Conservation (phyloP, 805 yeast genomes). For the Maudiozyma bulderi region DNA sequence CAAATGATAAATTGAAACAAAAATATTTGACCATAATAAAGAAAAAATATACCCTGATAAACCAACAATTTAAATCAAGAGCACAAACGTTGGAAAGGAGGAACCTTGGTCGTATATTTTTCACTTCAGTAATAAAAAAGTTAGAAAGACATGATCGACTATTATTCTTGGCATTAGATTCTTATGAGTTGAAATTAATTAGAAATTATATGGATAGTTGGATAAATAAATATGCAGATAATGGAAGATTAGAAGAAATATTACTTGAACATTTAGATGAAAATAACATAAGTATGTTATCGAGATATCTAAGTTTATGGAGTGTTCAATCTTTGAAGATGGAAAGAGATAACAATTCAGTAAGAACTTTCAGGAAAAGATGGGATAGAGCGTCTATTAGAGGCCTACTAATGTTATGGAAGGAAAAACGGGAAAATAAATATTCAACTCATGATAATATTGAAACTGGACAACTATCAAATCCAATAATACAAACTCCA, state of each 20-base stretch:
- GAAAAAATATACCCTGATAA: background rate
- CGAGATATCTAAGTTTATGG: constrained; percentile 28
- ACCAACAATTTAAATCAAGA: background rate
- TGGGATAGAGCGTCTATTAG: constrained; percentile 34
- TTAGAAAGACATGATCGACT: background rate
- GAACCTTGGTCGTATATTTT: background rate
- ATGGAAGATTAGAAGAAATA: constrained; percentile 10
- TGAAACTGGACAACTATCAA: background rate
- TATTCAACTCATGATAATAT: constrained; percentile 5
- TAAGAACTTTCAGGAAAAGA: constrained; percentile 27
- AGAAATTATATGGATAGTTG: constrained; percentile 20
- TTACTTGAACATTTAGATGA: constrained; percentile 19
- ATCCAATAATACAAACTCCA: constrained; percentile 13
- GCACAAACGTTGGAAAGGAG: background rate
- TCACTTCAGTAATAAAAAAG: background rate
- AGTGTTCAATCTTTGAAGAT: constrained; percentile 27
- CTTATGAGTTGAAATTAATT: constrained; percentile 17
- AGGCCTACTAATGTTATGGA: constrained; percentile 32
- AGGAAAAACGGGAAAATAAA: constrained; percentile 8
- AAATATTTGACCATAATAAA: background rate
- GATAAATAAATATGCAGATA: constrained; percentile 6
- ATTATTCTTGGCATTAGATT: background rate
- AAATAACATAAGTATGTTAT: constrained; percentile 12
- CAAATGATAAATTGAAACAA: background rate
- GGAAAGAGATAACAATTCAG: constrained; percentile 28